A percentile compares a stretch with the other conserved stretches of the same genome.
Evolutionary conservation across 192 early-diverging fungal genomes (phyloP).

Genomic region (Oehlia diaphana): DNA sequence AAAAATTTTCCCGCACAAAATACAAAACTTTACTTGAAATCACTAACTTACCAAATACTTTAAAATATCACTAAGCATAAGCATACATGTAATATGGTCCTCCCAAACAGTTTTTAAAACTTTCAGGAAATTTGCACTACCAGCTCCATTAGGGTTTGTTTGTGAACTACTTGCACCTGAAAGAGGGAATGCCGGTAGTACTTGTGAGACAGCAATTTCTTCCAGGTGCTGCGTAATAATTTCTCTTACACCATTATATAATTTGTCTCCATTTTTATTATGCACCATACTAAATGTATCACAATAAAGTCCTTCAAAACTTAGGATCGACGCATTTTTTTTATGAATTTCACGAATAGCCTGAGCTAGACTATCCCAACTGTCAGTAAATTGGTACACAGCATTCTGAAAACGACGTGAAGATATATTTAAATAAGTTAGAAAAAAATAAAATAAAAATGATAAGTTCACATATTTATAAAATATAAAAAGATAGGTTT

Average conservation of each 20-base stretch:
- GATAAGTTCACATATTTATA: slow-evolving; percentile 3
- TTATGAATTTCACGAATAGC: slow-evolving; percentile 86
- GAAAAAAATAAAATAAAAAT: background rate
- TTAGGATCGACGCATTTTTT: slow-evolving; percentile 74
- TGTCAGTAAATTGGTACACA: slow-evolving; percentile 45
- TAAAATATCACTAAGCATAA: slow-evolving; percentile 84
- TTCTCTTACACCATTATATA: slow-evolving; percentile 76
- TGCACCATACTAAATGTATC: slow-evolving; percentile 85
- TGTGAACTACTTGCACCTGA: slow-evolving; percentile 49
- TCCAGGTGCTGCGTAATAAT: slow-evolving; percentile 72
- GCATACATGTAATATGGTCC: slow-evolving; percentile 81
- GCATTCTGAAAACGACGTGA: slow-evolving; percentile 31
- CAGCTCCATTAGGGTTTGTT: slow-evolving; percentile 38
- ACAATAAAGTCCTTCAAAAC: slow-evolving; percentile 89
- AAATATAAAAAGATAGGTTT: background rate
- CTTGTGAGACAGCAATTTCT: slow-evolving; percentile 52
- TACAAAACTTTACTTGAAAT: background rate
- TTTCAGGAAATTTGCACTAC: slow-evolving; percentile 60
- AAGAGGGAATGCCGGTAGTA: slow-evolving; percentile 63
- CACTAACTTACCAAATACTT: slow-evolving; percentile 73
- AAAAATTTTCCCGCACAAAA: background rate
- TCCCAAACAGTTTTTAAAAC: slow-evolving; percentile 78
- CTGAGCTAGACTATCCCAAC: slow-evolving; percentile 63
- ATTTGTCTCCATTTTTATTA: slow-evolving; percentile 75
- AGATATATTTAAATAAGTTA: background rate